These are phyloP conservation scores for Quercus agrifolia DNA, from an alignment of 306 rosid species.

Conservation along the genomic window DNA sequence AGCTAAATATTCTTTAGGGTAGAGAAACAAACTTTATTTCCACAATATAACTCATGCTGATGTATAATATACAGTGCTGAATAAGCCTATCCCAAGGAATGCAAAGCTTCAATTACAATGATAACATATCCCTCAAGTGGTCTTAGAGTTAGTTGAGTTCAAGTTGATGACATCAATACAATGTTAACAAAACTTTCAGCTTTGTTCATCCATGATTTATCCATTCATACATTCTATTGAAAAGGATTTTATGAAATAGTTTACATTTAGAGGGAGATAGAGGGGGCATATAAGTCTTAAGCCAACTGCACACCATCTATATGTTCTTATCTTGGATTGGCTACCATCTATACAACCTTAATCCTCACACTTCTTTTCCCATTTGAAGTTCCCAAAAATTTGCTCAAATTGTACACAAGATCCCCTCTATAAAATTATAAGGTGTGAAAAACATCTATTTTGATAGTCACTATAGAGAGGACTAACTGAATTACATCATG, in stretches of 20 bases:
- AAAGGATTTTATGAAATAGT: not conserved
- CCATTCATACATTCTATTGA: not conserved
- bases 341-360: not conserved
- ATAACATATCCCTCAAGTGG: no score
- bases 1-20: no score
- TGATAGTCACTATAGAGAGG: not conserved
- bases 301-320: not conserved
- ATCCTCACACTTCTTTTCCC: not conserved
- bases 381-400: not conserved
- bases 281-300: not conserved
- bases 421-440: not conserved
- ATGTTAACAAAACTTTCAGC: not conserved
- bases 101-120: no score
- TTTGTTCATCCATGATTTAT: not conserved
- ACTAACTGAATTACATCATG: not conserved
- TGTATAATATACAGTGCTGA: no score
- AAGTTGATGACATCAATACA: no score
- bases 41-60: no score
- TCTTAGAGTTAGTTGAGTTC: no score
- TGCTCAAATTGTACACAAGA: not conserved
- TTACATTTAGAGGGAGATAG: not conserved
- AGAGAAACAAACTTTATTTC: no score
- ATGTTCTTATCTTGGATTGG: not conserved
- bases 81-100: no score
- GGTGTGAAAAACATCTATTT: no score